Evolutionary conservation across 2,329 filamentous ascomycete genomes (phyloP).

Genomic region (Diaporthe batatas): DNA sequence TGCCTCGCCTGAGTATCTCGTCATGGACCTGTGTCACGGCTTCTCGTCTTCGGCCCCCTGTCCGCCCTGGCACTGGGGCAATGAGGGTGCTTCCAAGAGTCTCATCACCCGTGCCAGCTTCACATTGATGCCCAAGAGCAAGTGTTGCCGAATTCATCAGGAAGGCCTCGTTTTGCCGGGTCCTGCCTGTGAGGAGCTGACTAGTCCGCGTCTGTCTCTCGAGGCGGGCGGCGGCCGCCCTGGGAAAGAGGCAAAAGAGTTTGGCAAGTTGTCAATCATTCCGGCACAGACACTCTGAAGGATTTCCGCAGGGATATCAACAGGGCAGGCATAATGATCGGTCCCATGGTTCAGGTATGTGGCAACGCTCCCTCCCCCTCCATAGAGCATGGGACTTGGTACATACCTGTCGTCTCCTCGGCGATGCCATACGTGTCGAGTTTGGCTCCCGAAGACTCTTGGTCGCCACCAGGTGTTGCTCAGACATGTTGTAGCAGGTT

Average conservation of each 20-base stretch:
- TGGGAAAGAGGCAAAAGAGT: neutral
- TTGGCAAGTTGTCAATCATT: constrained; percentile 6
- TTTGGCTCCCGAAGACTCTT: constrained; percentile 2
- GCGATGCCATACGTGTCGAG: constrained; percentile 9
- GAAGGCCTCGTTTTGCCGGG: neutral
- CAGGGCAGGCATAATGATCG: constrained; percentile 24
- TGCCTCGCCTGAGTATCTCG: constrained; percentile 22
- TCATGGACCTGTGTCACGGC: constrained; percentile 12
- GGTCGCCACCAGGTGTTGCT: constrained; percentile 4
- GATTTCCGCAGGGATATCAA: constrained; percentile 16
- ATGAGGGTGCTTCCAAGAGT: constrained; percentile 25
- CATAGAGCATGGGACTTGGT: constrained; percentile 8
- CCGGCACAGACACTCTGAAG: neutral
- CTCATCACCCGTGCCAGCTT: constrained; percentile 9
- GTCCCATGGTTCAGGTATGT: constrained; percentile 25
- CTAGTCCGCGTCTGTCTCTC: neutral
- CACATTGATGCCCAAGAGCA: constrained; percentile 15
- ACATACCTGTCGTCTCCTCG: neutral
- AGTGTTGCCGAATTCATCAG: neutral
- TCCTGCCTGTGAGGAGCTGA: constrained; percentile 13
- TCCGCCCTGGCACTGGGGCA: neutral
- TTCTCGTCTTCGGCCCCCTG: neutral
- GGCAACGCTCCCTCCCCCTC: constrained; percentile 2
- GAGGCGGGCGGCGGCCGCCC: constrained; percentile 9
- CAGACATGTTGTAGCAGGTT: constrained; percentile 26